Percentiles rank a stretch among this genome's conserved stretches.
phyloP scores from a whole-genome alignment of 306 rosid genomes.

The Inga oerstediana region DNA sequence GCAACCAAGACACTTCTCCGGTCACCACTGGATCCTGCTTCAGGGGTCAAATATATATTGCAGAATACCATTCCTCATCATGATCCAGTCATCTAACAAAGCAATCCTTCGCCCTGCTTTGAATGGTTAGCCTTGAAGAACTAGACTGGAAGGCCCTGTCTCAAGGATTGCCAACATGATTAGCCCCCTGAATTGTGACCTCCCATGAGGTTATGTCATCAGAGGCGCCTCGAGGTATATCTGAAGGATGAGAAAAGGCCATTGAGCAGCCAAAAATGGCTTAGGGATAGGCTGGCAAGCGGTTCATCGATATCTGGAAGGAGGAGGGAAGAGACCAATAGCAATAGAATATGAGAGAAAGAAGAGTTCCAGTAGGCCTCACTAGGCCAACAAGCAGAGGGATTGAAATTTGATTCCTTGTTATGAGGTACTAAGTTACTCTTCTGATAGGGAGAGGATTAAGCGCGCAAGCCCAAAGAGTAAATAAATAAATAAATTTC shows the following conservation, averaged over 20 bases:
- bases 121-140: conserved; percentile 64
- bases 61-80: conserved; percentile 52
- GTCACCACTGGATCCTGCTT: conserved; percentile 68
- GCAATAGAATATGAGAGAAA: no score
- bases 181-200: neutral
- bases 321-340: no score
- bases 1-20: conserved; percentile 76
- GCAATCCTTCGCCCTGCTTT: conserved; percentile 44
- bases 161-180: conserved; percentile 31
- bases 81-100: conserved; percentile 71
- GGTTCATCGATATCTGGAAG: no score
- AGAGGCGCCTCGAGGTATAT: no score
- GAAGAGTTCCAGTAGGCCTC: no score
- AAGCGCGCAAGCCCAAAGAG: neutral
- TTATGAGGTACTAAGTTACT: neutral
- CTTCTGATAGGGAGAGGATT: neutral
- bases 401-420: neutral
- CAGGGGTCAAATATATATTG: conserved; percentile 51
- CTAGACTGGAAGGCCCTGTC: conserved; percentile 56
- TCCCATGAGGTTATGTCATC: no score
- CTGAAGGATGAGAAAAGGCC: no score
- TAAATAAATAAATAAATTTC: neutral
- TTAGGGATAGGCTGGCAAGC: no score
- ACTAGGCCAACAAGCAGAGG: neutral
- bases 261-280: no score